Conservation (phyloP, 768 basidiomycete genomes). For the Roridomyces roridus region DNA sequence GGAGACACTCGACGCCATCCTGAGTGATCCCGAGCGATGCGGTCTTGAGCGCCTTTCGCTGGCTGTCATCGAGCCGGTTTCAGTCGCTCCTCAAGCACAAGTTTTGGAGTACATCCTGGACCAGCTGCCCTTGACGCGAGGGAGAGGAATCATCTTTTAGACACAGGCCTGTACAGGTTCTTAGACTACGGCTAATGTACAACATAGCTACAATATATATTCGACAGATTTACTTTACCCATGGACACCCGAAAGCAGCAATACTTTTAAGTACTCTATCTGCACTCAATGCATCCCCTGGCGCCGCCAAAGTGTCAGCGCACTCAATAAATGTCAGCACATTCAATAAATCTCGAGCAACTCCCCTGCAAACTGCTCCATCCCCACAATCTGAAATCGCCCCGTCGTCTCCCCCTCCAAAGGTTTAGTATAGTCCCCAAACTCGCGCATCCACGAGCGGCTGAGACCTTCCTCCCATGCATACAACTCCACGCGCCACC, state of each 20-base stretch:
- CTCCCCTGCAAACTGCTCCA: constrained; percentile 71
- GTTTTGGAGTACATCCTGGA: not conserved
- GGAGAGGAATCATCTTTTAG: not conserved
- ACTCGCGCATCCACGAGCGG: constrained; percentile 76
- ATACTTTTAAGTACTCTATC: constrained; percentile 7
- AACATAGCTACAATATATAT: constrained; percentile 8
- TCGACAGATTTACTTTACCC: not conserved
- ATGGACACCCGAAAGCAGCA: not conserved
- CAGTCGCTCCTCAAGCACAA: not conserved
- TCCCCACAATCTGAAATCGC: constrained; percentile 62
- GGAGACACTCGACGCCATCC: constrained; percentile 1
- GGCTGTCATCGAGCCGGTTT: constrained; percentile 2
- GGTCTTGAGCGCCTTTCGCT: not conserved
- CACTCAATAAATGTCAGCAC: constrained; percentile 15
- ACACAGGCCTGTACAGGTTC: not conserved
- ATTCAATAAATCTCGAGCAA: constrained; percentile 51
- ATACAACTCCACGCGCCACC: constrained; percentile 95
- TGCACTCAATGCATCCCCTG: not conserved
- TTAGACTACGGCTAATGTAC: too few relatives aligned
- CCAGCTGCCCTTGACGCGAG: not conserved
- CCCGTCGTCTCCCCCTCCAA: constrained; percentile 48
- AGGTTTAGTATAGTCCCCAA: constrained; percentile 56
- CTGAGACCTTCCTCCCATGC: constrained; percentile 89
- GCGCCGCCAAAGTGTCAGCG: not conserved
- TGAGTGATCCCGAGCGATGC: not conserved